Percentiles rank a stretch among this genome's conserved stretches.
These are phyloP conservation scores for Euryodendron excelsum DNA, from an alignment of 148 eudicot genomes.

Conservation along the genomic window DNA sequence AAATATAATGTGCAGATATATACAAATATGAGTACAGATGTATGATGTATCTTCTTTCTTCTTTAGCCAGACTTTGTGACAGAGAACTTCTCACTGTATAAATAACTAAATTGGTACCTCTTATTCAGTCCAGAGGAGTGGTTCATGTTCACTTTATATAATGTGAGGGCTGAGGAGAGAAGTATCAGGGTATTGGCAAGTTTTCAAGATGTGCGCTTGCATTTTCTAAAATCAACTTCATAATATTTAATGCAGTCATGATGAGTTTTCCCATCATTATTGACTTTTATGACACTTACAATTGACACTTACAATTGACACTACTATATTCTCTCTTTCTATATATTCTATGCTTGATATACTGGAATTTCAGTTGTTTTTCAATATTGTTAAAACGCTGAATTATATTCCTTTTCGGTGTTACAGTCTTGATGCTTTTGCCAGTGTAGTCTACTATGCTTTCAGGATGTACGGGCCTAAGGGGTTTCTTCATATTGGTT, in stretches of 20 bases:
- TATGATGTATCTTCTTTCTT: background rate
- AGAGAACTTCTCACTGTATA: background rate
- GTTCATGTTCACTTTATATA: background rate
- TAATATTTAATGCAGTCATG: background rate
- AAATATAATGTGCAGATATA: background rate
- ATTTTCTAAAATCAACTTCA: background rate
- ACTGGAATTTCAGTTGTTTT: background rate
- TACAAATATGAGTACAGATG: background rate
- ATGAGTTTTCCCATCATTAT: background rate
- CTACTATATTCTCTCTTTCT: background rate
- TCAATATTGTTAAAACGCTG: background rate
- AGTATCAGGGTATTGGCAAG: background rate
- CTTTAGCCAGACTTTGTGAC: background rate
- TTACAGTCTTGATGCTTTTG: slow-evolving; percentile 2
- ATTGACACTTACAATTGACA: background rate
- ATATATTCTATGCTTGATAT: background rate
- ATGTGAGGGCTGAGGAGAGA: background rate
- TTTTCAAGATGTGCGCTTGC: background rate
- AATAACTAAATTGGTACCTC: background rate
- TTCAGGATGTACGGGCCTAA: background rate
- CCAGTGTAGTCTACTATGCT: background rate
- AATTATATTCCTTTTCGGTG: background rate
- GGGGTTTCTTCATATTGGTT: background rate
- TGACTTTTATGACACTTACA: background rate
- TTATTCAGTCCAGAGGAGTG: background rate